Evolutionary conservation across 768 basidiomycete genomes (phyloP), one percentile per base, ranked within the genome.

Genomic region (Pisolithus marmoratus): DNA sequence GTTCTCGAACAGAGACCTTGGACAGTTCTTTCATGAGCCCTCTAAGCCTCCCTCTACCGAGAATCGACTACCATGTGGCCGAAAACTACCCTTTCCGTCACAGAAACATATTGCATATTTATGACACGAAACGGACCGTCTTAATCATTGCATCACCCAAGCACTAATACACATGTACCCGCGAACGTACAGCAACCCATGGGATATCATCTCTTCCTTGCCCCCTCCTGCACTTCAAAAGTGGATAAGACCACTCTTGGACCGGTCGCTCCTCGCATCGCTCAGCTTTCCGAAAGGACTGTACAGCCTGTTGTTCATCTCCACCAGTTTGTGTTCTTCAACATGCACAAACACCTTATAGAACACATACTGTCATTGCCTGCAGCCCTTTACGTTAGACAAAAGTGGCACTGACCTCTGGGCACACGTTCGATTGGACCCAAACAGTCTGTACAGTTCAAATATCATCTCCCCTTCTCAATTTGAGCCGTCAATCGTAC

Each of bases 291-390:
- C 8, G 17, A 31, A 49, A 12, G 15, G 4, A 26, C 24, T 23
- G 8, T 41, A 3, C 11, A 23, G 22, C 31, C 26, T 47, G 14
- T 20, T 47, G 31, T 55, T 54, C 8, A 40, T 38, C 29, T 66
- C 65, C 40, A 62, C 56, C 63, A 67, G 59, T 49, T 67, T 63
- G 51, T 70, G 68, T 9, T 61, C 62, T 60, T 70, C 68, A 37
- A 70, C 63, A 51, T 68, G 62, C 24, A 67, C 65, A 43, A 51
- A 60, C 5, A 66, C 56, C 51, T 52, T 23, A 8, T 9, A n/a
- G 5, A 9, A 24, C 42, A 24, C 11, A 20, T 27, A 15, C 11
- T 3, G 20, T 46, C 24, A 31, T 29, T 8, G 26, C 9, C 38
- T 15, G 26, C n/a, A 5, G 22, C 20, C 22, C 14, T 27, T 17